Evolutionary conservation across 805 yeast species (phyloP).

Genomic region (Sungouiella thailandica): DNA sequence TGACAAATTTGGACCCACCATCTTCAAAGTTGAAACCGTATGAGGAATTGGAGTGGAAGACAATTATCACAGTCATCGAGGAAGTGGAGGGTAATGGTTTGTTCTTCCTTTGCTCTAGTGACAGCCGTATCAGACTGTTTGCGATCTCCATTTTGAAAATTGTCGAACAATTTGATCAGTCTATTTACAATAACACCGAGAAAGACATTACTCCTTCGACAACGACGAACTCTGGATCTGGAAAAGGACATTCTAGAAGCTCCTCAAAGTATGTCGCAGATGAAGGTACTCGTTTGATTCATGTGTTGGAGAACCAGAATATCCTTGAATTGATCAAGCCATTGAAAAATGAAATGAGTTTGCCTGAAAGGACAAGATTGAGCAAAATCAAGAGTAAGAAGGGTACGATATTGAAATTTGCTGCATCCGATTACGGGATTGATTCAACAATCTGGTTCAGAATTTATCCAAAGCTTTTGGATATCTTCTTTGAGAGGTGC

Average conservation of each 20-base stretch:
- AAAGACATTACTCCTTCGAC: constrained; percentile 8
- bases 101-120: constrained; percentile 87
- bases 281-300: constrained; percentile 69
- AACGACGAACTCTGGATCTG: constrained; percentile 16
- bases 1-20: constrained; percentile 14
- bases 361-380: constrained; percentile 74
- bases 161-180: constrained; percentile 85
- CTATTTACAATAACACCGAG: constrained; percentile 52
- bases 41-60: constrained; percentile 72
- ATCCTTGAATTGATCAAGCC: constrained; percentile 57
- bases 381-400: constrained; percentile 58
- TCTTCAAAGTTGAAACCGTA: constrained; percentile 24
- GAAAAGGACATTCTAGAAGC: constrained; percentile 44
- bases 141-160: constrained; percentile 73
- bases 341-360: constrained; percentile 48
- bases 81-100: constrained; percentile 95
- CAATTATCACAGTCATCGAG: constrained; percentile 79
- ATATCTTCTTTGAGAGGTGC: constrained; percentile 67
- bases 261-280: constrained; percentile 75
- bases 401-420: constrained; percentile 68
- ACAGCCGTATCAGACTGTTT: constrained; percentile 62
- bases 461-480: constrained; percentile 70
- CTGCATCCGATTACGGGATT: constrained; percentile 90
- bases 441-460: constrained; percentile 97
- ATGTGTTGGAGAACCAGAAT: constrained; percentile 68